Base-by-base conservation (phyloP, 2,329 filamentous ascomycete genomes). In the Ascochyta viciae-villosae region DNA sequence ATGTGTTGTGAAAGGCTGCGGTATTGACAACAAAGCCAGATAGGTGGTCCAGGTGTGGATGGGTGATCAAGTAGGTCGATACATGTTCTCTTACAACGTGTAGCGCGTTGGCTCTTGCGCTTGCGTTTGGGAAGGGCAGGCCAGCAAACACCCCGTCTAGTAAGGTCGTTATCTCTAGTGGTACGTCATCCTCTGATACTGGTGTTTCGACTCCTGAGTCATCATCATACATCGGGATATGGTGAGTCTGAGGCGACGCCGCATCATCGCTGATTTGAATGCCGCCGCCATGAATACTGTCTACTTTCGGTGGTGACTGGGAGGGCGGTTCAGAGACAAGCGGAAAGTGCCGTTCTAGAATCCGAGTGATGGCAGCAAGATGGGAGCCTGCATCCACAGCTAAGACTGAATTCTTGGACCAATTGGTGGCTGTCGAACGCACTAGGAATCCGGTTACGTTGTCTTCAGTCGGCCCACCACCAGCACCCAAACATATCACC, bases 41-140 rank as follows among this genome's bases (percentile, higher is more conserved):
- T 22, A 98, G 87, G 75, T 99, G 95, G 70, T 99, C 95, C 1
- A 99, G 83, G 77, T 99, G 95, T n/a, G 95, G 91, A 75, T 99
- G 95, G 0, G 94, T 99, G 68, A 99, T 92, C 59, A 98, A 85
- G 70, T 94, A 95, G 0, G 92, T 90, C 41, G 94, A 91, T 54
- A 99, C 85, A 43, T 97, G 85, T 52, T 89, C 85, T 50, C 89
- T 85, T 38, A 93, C 87, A 44, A 99, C 82, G 73, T 96, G 84
- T 3, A 89, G 84, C 2, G 92, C 93, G 74, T 97, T 98, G 43
- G 91, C 89, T 41, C 85, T 81, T 0, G 90, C 81, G 0, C 85
- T 88, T 38, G 82, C 77, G 64, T 87, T 81, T 0, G 89, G 88
- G 29, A 97, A 78, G 50, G 87, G 82, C 16, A 97, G 79, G 0